Evolutionary conservation across 768 basidiomycete genomes (phyloP), one percentile per base, ranked within the genome.

Genomic region (Candolleomyces eurysporus): DNA sequence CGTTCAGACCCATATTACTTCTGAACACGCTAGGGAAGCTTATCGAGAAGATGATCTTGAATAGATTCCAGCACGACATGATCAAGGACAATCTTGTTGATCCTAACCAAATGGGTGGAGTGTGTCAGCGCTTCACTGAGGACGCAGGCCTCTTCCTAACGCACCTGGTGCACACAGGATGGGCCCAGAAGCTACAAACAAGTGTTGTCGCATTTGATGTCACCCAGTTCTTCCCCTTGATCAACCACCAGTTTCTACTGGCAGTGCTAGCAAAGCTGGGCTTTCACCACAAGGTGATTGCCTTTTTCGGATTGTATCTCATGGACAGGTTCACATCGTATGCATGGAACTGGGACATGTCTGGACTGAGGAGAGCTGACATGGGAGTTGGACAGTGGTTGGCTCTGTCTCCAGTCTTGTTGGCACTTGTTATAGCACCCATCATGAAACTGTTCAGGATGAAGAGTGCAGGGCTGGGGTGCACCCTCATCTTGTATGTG

Each of bases 91-190:
- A 57, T 58, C 14, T 48, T 21, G 16, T 32, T 48, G 22, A 22
- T 40, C 21, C 36, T 2, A 60, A 54, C 36, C 54, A 61, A 26
- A 51, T 54, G 36, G 63, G 61, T 0, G 50, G 64, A 14, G 53
- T 62, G 13, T 48, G 57, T 0, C 64, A 68, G 42, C 40, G 63
- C 14, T 70, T 66, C 46, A 70, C 69, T 36, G 57, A 65, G 30
- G 67, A 70, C 36, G 60, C 66, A 17, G 65, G 69, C 1, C 40
- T 67, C 11, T 60, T 57, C 49, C 59, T 69, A 1, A 67, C 64
- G 1, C 67, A 70, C 57, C 32, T 66, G 1, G 61, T 68, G 11
- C 59, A 55, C 17, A 43, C 63, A 4, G 65, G 64, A n/a, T 69
- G 67, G 68, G 62, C 63, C 5, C 61, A 59, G n/a, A 58, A 58